Evolutionary conservation across 169 alveolate genomes (phyloP), one percentile per base, ranked within the genome.

Genomic region (Neospora caninum): DNA sequence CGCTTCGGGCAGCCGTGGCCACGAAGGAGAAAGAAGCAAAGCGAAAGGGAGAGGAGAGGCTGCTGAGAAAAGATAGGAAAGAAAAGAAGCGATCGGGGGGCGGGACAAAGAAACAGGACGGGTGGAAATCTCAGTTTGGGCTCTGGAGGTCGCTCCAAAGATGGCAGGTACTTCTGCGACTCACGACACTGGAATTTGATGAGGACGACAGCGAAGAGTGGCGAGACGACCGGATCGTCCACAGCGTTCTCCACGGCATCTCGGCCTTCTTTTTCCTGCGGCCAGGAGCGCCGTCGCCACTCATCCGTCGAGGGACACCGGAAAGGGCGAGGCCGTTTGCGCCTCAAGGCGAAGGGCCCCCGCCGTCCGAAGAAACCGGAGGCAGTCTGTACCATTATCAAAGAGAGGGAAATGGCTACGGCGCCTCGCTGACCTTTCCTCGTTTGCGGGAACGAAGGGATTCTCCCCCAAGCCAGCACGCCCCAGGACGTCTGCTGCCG

Each of bases 211-310:
- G 25, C 42, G 86, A 78, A 36, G 86, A 78, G 27, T 78, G 86
- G 86, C 41, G 86, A 78, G 88, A 82, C 36, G 88, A 82, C 9
- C 53, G 88, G 2, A 20, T 82, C 67, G 88, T 82, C 41, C 64
- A 82, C 88, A 43, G 88, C 64, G 22, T 82, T 10, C 67, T 82
- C 38, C 53, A 41, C 22, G 88, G 88, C 69, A 82, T 82, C 53
- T 82, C 88, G 64, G n/a, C 88, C 36, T 36, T 82, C 36, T 39
- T 82, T 9, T 41, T 82, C 64, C 9, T 82, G 88, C 29, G 34
- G 10, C 88, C 88, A 6, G 39, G 45, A 16, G 38, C 88, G 25
- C 88, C 88, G 0, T 36, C 83, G n/a, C 83, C 39, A 4, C 25
- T 0, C 42, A 2, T 27, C 10, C 4, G 18, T 31, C 80, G 36